Conservation (phyloP, 768 basidiomycete species). For the Floccularia luteovirens region DNA sequence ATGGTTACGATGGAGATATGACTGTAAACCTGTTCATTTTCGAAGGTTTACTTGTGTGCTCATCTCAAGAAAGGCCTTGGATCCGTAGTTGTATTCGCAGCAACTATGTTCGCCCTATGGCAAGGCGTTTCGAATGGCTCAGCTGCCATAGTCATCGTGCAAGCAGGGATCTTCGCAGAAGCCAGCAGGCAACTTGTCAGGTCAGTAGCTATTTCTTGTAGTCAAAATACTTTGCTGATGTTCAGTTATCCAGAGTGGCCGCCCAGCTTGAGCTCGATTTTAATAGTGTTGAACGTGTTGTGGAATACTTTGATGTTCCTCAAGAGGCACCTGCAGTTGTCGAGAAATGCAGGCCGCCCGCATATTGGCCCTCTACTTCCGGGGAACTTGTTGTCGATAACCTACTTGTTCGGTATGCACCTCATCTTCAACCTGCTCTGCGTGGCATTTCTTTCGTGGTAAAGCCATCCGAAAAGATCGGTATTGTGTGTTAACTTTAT, state of each 20-base stretch:
- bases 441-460: conserved; percentile 52
- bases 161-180: conserved; percentile 63
- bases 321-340: conserved; percentile 63
- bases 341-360: conserved; percentile 51
- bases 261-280: conserved; percentile 71
- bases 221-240: neutral
- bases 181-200: conserved; percentile 59
- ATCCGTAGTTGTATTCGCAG: conserved; percentile 60
- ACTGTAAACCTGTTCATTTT: conserved; percentile 33
- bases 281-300: conserved; percentile 67
- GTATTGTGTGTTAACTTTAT: conserved; percentile 38
- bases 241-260: conserved; percentile 34
- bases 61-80: conserved; percentile 40
- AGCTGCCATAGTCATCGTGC: conserved; percentile 65
- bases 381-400: conserved; percentile 53
- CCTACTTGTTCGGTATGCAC: conserved; percentile 55
- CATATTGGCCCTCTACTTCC: conserved; percentile 60
- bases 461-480: conserved; percentile 58
- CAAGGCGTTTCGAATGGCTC: conserved; percentile 48
- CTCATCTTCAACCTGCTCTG: conserved; percentile 53
- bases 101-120: conserved; percentile 63
- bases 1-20: conserved; percentile 71
- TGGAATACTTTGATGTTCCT: conserved; percentile 59
- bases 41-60: neutral
- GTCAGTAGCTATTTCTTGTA: conserved; percentile 17